Evolutionary conservation across 495 filamentous ascomycete genomes (phyloP).

Genomic region (Aspergillus nidulans): DNA sequence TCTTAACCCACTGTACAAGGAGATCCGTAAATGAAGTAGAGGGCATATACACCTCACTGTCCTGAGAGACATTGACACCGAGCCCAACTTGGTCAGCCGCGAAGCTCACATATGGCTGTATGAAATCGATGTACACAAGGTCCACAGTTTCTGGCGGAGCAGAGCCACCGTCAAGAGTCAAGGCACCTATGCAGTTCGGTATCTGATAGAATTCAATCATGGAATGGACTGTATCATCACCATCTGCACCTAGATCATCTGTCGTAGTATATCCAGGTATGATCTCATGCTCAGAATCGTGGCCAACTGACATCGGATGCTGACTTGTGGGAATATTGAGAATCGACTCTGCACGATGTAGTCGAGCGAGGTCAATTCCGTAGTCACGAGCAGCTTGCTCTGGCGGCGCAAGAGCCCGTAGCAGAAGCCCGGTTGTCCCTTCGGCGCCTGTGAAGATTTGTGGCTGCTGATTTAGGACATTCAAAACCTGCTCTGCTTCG

Average conservation of each 20-base stretch:
- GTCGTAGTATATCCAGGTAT: constrained; percentile 82
- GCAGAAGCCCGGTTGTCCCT: constrained; percentile 11
- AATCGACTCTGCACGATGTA: no score
- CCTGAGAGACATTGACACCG: constrained; percentile 47
- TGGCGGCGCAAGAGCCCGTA: constrained; percentile 30
- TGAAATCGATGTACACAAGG: constrained; percentile 86
- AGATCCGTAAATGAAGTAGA: constrained; percentile 66
- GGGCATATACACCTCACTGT: constrained; percentile 61
- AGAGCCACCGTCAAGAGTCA: constrained; percentile 49
- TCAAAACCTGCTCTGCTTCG: constrained; percentile 64
- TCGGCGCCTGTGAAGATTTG: constrained; percentile 42
- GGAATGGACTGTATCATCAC: constrained; percentile 84
- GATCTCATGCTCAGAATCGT: constrained; percentile 31
- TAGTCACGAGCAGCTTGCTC: constrained; percentile 29
- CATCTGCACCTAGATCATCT: constrained; percentile 80
- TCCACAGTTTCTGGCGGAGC: constrained; percentile 65
- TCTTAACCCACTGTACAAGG: constrained; percentile 71
- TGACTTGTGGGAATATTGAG: constrained; percentile 15
- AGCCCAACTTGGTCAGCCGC: constrained; percentile 67
- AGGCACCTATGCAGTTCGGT: constrained; percentile 75
- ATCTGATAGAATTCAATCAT: constrained; percentile 68
- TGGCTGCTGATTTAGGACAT: constrained; percentile 68
- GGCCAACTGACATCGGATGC: constrained; percentile 20
- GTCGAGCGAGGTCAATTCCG: background rate
- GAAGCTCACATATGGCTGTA: constrained; percentile 70